A percentile compares a stretch with the other conserved stretches of the same genome.
These are phyloP conservation scores for Entonaema liquescens DNA, from an alignment of 495 filamentous ascomycete species.

Conservation along the genomic window DNA sequence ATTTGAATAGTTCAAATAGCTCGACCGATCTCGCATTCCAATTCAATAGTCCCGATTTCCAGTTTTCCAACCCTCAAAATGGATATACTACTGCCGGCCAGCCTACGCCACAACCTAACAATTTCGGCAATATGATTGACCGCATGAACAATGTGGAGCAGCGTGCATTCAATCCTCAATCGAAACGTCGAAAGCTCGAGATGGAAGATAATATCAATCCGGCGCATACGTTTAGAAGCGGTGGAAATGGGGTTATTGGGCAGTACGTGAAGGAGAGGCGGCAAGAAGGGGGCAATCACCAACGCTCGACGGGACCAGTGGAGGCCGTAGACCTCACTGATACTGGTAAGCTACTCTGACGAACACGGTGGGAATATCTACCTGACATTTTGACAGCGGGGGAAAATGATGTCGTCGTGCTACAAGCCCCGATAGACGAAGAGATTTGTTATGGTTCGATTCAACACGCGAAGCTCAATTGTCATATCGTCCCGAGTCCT, in stretches of 20 bases:
- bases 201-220: constrained; percentile 53
- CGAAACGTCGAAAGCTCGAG: constrained; percentile 70
- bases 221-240: constrained; percentile 52
- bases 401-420: constrained; percentile 64
- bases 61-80: constrained; percentile 53
- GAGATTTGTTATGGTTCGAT: constrained; percentile 89
- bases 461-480: constrained; percentile 72
- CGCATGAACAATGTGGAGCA: constrained; percentile 75
- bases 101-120: constrained; percentile 38
- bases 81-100: constrained; percentile 12
- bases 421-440: constrained; percentile 56
- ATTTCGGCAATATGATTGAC: constrained; percentile 66
- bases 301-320: constrained; percentile 42
- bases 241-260: constrained; percentile 66
- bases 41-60: constrained; percentile 16
- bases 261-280: constrained; percentile 68
- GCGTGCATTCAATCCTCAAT: constrained; percentile 64
- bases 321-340: constrained; percentile 73
- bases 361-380: background rate
- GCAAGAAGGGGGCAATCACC: constrained; percentile 54
- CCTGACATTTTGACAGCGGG: constrained; percentile 44
- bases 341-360: constrained; percentile 49
- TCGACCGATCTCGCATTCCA: constrained; percentile 44
- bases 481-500: constrained; percentile 69
- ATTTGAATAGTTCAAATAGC: constrained; percentile 23